Evolutionary conservation across 192 early-diverging fungal genomes (phyloP).

Genomic region (Umbelopsis ramanniana): DNA sequence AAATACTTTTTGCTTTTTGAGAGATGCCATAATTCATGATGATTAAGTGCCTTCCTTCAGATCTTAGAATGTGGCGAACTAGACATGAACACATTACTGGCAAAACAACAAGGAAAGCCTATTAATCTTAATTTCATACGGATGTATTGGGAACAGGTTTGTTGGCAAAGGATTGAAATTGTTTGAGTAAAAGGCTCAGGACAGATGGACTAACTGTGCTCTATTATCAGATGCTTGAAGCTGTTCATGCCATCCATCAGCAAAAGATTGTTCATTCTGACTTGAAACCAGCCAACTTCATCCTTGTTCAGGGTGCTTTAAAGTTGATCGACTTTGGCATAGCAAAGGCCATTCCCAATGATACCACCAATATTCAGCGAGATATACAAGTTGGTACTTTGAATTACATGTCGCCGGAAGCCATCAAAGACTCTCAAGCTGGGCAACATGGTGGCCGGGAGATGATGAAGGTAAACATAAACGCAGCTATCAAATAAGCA

Average conservation of each 20-base stretch:
- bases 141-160: conserved; percentile 85
- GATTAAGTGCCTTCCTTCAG: conserved; percentile 28
- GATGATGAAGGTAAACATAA: conserved; percentile 30
- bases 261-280: conserved; percentile 91
- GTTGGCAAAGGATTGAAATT: neutral
- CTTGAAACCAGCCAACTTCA: conserved; percentile 95
- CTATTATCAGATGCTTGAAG: conserved; percentile 76
- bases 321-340: conserved; percentile 99
- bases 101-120: conserved; percentile 49
- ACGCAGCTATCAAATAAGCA: neutral
- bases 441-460: conserved; percentile 1
- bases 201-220: neutral
- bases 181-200: neutral
- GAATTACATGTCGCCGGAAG: conserved; percentile 97
- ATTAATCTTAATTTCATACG: conserved; percentile 77
- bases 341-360: conserved; percentile 90
- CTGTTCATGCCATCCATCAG: conserved; percentile 87
- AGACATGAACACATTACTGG: conserved; percentile 73
- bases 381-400: conserved; percentile 88
- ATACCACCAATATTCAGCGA: conserved; percentile 92
- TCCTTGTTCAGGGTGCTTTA: conserved; percentile 81
- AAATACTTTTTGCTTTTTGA: conserved; percentile 8
- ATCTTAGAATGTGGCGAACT: conserved; percentile 90
- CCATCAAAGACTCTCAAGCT: conserved; percentile 32
- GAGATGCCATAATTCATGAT: too few relatives aligned